Evolutionary conservation across 2,329 filamentous ascomycete genomes (phyloP).

Genomic region (Fusarium sublunatum): DNA sequence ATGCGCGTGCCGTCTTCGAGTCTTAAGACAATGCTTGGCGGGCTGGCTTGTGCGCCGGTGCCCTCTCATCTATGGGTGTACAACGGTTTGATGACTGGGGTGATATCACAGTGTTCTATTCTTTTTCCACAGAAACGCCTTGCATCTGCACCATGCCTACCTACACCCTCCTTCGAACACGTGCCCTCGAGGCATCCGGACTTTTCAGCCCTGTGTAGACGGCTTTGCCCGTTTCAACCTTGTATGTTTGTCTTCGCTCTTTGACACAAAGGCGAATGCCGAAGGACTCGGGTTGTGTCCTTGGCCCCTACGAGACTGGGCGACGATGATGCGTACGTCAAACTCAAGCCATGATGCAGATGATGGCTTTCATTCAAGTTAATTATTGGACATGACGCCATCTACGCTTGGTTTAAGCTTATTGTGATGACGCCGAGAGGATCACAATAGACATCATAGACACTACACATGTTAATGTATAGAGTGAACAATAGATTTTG

Average conservation of each 20-base stretch:
- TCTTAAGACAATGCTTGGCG: constrained; percentile 16
- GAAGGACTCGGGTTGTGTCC: constrained; percentile 5
- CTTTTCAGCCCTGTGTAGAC: constrained; percentile 31
- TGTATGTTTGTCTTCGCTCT: constrained; percentile 28
- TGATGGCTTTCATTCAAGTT: not conserved
- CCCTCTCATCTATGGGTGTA: constrained; percentile 3
- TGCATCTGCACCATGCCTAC: constrained; percentile 7
- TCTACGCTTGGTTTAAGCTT: not conserved
- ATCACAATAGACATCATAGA: not conserved
- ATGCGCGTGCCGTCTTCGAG: constrained; percentile 1
- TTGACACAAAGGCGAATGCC: constrained; percentile 22
- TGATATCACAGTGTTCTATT: not conserved
- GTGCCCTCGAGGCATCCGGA: constrained; percentile 14
- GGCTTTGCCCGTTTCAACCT: constrained; percentile 12
- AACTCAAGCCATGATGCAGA: not conserved
- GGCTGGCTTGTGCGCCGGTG: constrained; percentile 4
- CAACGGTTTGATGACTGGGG: not conserved
- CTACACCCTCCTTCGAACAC: constrained; percentile 8
- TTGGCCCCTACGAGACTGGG: not conserved
- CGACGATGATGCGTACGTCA: not conserved
- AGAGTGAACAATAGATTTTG: constrained; percentile 4
- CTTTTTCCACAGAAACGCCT: not conserved
- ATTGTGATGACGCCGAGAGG: not conserved
- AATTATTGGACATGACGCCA: not conserved
- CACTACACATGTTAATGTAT: not conserved